Base-by-base conservation (phyloP, 2,329 filamentous ascomycete species). In the Zarea fungicola region DNA sequence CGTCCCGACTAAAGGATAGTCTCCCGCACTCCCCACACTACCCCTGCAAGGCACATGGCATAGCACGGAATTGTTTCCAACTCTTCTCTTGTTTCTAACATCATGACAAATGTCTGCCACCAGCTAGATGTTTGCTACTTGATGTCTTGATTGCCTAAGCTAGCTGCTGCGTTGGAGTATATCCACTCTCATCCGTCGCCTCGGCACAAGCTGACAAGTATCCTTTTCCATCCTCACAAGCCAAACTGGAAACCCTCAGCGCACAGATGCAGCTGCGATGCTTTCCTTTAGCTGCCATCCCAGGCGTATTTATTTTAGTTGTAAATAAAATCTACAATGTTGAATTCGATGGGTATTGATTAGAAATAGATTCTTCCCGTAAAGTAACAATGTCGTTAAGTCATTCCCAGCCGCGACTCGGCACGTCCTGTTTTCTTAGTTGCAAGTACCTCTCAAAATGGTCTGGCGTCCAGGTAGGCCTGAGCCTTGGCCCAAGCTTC, bases 401-500 rank as follows among this genome's bases (percentile, higher is more conserved):
- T 49, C 29, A 29, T 48, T 28, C 36, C 25, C 11, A 21, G 35
- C 44, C 28, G 25, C 25, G 29, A n/a, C 21, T 25, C 16, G 23
- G 14, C 18, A 3, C 16, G 25, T 42, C 22, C n/a, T 26, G 19
- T 37, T 21, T 23, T 49, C 31, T 28, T 23, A 18, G 18, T 29
- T 18, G 6, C 39, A 32, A 6, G 36, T 9, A 6, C 5, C 13
- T 13, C 18, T 62, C 58, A 72, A 56, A 70, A 70, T 29, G 68
- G 67, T 40, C 72, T 61, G 19, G 63, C 62, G 46, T 72, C 64
- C 16, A 84, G 67, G 59, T 80, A 84, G 22, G 68, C 65, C 50
- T 73, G 71, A 2, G 81, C 79, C 57, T 71, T 74, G 54, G 74
- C 67, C 81, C 81, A 85, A 14, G 68, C 67, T 10, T 65, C 61